Conservation (phyloP, 2,329 filamentous ascomycete species). For the Talaromyces sp. region DNA sequence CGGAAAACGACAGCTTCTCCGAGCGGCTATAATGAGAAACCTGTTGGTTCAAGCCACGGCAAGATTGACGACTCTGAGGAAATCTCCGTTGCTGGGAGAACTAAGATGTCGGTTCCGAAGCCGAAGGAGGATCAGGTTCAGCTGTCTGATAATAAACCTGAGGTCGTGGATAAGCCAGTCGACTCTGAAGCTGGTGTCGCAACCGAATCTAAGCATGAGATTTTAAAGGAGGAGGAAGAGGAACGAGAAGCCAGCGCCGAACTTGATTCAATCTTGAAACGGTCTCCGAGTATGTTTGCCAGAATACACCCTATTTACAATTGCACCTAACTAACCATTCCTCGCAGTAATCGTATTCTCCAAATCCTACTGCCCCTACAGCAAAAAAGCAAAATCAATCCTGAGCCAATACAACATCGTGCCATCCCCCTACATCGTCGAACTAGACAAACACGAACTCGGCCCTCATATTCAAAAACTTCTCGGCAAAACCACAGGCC, state of each 20-base stretch:
- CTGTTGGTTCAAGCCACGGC: neutral
- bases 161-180: constrained; percentile 55
- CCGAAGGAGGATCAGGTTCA: constrained; percentile 32
- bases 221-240: constrained; percentile 22
- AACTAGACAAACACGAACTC: constrained; percentile 79
- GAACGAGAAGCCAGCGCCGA: constrained; percentile 59
- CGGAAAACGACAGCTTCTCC: constrained; percentile 28
- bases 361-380: constrained; percentile 88
- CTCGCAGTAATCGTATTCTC: constrained; percentile 85
- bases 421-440: constrained; percentile 81
- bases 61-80: constrained; percentile 36
- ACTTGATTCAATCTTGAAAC: constrained; percentile 76
- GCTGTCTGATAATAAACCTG: constrained; percentile 49
- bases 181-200: constrained; percentile 54
- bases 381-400: constrained; percentile 78
- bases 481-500: constrained; percentile 70
- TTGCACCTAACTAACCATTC: neutral
- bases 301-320: no score
- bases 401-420: constrained; percentile 80
- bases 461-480: constrained; percentile 70
- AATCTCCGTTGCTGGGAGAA: constrained; percentile 55
- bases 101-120: constrained; percentile 48
- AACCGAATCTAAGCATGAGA: constrained; percentile 5
- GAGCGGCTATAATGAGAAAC: constrained; percentile 19
- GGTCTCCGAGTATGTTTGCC: constrained; percentile 76